Conservation (phyloP, 2,329 filamentous ascomycete genomes). For the Ampelomyces quisqualis region DNA sequence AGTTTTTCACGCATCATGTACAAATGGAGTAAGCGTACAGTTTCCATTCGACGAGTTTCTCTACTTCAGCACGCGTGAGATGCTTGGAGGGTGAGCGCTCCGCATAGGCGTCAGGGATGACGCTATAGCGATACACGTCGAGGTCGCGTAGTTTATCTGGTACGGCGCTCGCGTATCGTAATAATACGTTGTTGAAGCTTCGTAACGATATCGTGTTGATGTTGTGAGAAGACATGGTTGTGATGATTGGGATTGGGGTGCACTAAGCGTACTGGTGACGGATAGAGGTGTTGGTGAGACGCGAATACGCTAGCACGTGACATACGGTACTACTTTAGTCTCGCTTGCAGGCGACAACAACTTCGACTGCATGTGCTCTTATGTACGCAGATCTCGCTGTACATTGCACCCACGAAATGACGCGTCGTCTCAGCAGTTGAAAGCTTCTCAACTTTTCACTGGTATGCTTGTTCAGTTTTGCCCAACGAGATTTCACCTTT, state of each 20-base stretch:
- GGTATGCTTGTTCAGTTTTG: too few species aligned
- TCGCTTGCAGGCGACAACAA: too few species aligned
- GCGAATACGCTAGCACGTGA: background rate
- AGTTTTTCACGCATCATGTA: too few species aligned
- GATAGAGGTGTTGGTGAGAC: background rate
- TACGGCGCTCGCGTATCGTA: slow-evolving; percentile 28
- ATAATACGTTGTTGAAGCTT: slow-evolving; percentile 23
- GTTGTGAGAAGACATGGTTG: slow-evolving; percentile 3
- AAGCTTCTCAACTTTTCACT: too few species aligned
- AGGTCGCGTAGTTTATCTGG: slow-evolving; percentile 33
- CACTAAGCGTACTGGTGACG: too few species aligned
- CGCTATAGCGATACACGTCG: slow-evolving; percentile 37
- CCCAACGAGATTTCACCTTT: too few species aligned
- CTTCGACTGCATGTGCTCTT: too few species aligned
- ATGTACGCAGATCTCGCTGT: too few species aligned
- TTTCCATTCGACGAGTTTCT: slow-evolving; percentile 45
- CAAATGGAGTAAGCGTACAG: slow-evolving; percentile 22
- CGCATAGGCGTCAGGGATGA: slow-evolving; percentile 26
- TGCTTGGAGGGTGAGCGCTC: slow-evolving; percentile 11
- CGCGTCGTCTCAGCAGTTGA: too few species aligned
- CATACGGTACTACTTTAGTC: too few species aligned
- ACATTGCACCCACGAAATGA: too few species aligned
- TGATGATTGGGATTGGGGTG: too few species aligned
- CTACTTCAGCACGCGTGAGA: slow-evolving; percentile 34
- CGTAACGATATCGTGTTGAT: slow-evolving; percentile 17